phyloP scores from a whole-genome alignment of 2,329 filamentous ascomycete genomes.

The Dothidotthia symphoricarpi region DNA sequence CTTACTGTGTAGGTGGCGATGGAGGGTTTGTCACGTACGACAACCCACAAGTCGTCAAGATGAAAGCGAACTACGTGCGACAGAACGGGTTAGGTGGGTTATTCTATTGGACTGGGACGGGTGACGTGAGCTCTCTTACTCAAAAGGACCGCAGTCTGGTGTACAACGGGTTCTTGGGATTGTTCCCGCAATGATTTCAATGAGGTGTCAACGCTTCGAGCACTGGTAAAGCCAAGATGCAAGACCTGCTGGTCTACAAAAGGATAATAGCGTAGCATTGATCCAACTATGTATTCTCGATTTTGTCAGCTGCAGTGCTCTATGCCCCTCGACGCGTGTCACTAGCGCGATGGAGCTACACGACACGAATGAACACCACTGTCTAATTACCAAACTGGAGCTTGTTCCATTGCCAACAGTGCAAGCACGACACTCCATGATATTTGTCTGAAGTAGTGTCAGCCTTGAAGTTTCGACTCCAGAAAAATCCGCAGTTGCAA shows the following conservation, averaged over 20 bases:
- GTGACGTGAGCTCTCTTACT: conserved; percentile 56
- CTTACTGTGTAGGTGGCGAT: conserved; percentile 69
- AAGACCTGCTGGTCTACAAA: conserved; percentile 2
- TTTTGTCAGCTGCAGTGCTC: not conserved
- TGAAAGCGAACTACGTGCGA: conserved; percentile 72
- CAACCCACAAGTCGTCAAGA: conserved; percentile 70
- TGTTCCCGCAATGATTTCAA: conserved; percentile 40
- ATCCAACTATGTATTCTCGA: not conserved
- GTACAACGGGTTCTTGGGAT: conserved; percentile 57
- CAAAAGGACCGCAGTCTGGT: conserved; percentile 57
- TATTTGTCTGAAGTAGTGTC: too few species aligned
- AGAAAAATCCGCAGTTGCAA: conserved; percentile 8
- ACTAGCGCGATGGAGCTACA: too few species aligned
- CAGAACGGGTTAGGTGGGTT: conserved; percentile 70
- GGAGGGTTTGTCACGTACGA: conserved; percentile 80
- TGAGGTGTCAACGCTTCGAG: not conserved
- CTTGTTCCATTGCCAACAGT: too few species aligned
- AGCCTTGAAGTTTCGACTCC: not conserved
- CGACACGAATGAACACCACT: too few species aligned
- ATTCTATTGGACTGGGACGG: conserved; percentile 80
- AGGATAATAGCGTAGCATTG: conserved; percentile 10
- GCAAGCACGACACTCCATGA: too few species aligned
- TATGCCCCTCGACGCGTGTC: not conserved
- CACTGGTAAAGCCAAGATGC: not conserved
- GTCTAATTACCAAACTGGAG: too few species aligned